Conservation (phyloP, 208 protist genomes). For the Acanthamoeba sp. region DNA sequence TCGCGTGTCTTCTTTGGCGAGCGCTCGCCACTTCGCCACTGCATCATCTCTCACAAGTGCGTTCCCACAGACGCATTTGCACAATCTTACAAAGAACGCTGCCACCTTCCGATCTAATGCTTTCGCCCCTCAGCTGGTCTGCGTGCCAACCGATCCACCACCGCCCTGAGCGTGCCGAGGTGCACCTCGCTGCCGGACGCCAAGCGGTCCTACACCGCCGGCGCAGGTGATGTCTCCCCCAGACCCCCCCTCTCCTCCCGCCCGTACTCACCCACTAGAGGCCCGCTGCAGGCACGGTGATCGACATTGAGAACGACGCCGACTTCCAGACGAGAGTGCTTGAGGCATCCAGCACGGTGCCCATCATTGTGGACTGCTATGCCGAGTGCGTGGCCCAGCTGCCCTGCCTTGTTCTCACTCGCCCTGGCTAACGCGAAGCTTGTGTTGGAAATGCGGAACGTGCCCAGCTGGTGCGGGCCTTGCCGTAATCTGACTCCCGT, state of each 20-base stretch:
- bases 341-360: conserved; percentile 3
- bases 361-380: conserved; percentile 73
- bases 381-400: conserved; percentile 28
- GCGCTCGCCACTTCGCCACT: too few species aligned
- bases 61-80: too few species aligned
- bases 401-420: too few species aligned
- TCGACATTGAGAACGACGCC: not conserved
- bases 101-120: too few species aligned
- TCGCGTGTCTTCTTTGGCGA: too few species aligned
- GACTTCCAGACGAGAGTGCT: conserved; percentile 64
- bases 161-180: not conserved
- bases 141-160: not conserved
- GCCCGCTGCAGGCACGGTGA: not conserved
- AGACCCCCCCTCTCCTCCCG: not conserved
- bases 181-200: not conserved
- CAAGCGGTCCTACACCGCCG: not conserved
- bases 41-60: too few species aligned
- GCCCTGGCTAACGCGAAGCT: not conserved
- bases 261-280: too few species aligned
- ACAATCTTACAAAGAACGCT: too few species aligned
- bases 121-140: not conserved
- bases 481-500: conserved; percentile 9
- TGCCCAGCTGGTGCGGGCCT: conserved; percentile 71
- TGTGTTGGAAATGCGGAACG: not conserved
- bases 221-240: not conserved